Percentiles rank a stretch among this genome's conserved stretches.
Evolutionary conservation across 805 yeast genomes (phyloP).

Genomic region (Saccharomyces mikatae): DNA sequence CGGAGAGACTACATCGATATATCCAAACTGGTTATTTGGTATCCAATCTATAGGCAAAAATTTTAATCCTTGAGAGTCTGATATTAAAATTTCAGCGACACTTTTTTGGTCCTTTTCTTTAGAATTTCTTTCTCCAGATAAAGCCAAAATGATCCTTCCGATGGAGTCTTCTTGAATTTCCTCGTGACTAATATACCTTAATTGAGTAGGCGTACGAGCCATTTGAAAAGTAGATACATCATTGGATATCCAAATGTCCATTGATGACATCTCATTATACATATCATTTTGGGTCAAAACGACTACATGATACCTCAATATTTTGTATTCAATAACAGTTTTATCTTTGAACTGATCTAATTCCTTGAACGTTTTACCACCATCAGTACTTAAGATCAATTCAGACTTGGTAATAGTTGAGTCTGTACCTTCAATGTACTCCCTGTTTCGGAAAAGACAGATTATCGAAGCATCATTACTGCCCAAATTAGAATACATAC

Average conservation of each 20-base stretch:
- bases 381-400: conserved; percentile 37
- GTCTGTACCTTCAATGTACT: neutral
- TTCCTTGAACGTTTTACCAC: conserved; percentile 35
- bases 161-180: conserved; percentile 18
- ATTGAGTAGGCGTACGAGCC: conserved; percentile 33
- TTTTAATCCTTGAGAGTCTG: conserved; percentile 29
- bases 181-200: conserved; percentile 22
- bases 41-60: conserved; percentile 16
- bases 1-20: conserved; percentile 2
- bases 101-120: neutral
- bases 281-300: conserved; percentile 25
- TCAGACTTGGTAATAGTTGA: neutral
- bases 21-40: conserved; percentile 3
- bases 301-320: conserved; percentile 20
- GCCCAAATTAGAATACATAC: conserved; percentile 9
- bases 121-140: conserved; percentile 5
- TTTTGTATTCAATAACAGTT: conserved; percentile 11
- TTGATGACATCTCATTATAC: conserved; percentile 24
- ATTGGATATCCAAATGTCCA: conserved; percentile 35
- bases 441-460: conserved; percentile 3
- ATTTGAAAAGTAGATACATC: conserved; percentile 38
- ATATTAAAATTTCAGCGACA: conserved; percentile 15
- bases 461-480: conserved; percentile 21
- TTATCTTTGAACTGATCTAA: conserved; percentile 29
- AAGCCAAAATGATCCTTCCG: conserved; percentile 22